Evolutionary conservation across 768 basidiomycete species (phyloP), one percentile per base, ranked within the genome.

Genomic region (Russula sp.): DNA sequence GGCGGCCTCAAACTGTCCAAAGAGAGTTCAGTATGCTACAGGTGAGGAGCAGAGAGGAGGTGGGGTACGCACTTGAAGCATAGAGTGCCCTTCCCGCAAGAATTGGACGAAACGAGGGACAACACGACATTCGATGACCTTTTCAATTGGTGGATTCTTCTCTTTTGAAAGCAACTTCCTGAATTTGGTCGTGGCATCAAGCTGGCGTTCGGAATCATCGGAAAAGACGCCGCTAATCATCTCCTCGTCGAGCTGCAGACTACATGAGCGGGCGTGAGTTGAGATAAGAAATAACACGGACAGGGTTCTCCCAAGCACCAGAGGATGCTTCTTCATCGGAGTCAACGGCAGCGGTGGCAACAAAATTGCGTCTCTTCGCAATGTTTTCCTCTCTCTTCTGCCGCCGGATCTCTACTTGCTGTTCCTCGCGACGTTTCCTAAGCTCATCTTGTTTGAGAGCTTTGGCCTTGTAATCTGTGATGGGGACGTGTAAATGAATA

Each of bases 321-420:
- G 83, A 83, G 65, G 82, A 77, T 71, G 86, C 81, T 73, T 96
- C 94, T 67, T 98, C 96, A 83, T 98, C 96, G 59, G 94, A 97
- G 73, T 98, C 96, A 65, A 77, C 80, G 62, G 81, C 79, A 54
- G 84, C 77, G 30, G 84, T 81, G 40, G 93, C 87, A 62, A 94
- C 82, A 74, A 96, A 92, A 76, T 98, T 98, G 67, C 97, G 83
- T 76, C 97, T 84, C 82, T 99, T 99, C 64, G 95, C 92, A 67
- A 98, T 95, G 75, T 94, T 95, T 77, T 99, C 97, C 75, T 99
- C 97, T 71, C 97, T 84, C 80, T 98, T 98, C 80, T 96, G 93
- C 73, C 94, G 85, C 74, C 97, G 84, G 81, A 99, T 98, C 82
- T 98, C 97, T 62, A 99, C 97, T 73, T 98, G 95, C 75, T 96